Conservation (phyloP, 1,284 basidiomycete species). For the Tremellales sp. region DNA sequence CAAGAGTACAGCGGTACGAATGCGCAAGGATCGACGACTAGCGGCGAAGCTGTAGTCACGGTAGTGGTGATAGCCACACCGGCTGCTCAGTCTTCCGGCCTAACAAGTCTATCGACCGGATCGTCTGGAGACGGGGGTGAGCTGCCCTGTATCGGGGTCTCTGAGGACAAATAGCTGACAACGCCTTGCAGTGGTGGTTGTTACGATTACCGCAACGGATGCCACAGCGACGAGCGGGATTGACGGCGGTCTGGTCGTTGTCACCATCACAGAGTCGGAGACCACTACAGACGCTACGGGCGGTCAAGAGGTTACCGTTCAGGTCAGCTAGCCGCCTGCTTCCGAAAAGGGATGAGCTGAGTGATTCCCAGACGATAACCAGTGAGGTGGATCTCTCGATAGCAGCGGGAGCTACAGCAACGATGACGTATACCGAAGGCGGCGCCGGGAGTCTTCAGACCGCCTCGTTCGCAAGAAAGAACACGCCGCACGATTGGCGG, state of each 20-base stretch:
- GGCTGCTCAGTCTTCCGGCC: slow-evolving; percentile 5
- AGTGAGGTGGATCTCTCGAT: too few relatives aligned
- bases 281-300: slow-evolving; percentile 11
- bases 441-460: too few relatives aligned
- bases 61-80: slow-evolving; percentile 19
- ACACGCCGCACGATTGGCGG: too few relatives aligned
- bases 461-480: too few relatives aligned
- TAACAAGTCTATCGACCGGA: neutral
- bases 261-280: slow-evolving; percentile 15
- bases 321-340: too few relatives aligned
- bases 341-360: too few relatives aligned
- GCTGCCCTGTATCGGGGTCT: neutral
- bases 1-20: slow-evolving; percentile 8
- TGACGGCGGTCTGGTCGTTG: slow-evolving; percentile 18
- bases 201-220: slow-evolving; percentile 22
- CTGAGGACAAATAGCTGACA: neutral
- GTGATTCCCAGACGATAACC: too few relatives aligned
- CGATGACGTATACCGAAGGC: too few relatives aligned
- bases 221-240: slow-evolving; percentile 15
- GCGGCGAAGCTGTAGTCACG: slow-evolving; percentile 9
- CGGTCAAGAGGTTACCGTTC: too few relatives aligned
- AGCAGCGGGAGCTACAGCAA: too few relatives aligned
- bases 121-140: slow-evolving; percentile 5
- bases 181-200: slow-evolving; percentile 10
- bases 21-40: slow-evolving; percentile 10